A percentile compares a stretch with the other conserved stretches of the same genome.
These are phyloP conservation scores for Candolleomyces eurysporus DNA, from an alignment of 768 basidiomycete species.

Conservation along the genomic window DNA sequence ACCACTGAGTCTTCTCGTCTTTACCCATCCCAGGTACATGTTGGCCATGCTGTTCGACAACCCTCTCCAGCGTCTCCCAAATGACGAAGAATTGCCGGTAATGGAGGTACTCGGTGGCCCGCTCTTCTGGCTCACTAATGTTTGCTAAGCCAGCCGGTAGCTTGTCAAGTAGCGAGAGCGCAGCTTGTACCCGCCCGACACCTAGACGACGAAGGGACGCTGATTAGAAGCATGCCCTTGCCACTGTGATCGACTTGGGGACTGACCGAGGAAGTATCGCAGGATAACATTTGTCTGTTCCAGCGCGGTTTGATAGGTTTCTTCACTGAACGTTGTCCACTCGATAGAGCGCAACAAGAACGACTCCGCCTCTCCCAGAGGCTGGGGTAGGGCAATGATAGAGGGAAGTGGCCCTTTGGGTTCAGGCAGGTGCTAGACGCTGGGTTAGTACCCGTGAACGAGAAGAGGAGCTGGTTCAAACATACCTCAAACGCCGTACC, in stretches of 20 bases:
- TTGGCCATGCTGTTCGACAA: conserved; percentile 58
- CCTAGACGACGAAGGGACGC: conserved; percentile 35
- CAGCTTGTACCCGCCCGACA: conserved; percentile 71
- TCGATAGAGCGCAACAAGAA: conserved; percentile 85
- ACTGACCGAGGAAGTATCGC: conserved; percentile 84
- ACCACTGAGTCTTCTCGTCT: conserved; percentile 59
- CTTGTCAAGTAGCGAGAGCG: conserved; percentile 54
- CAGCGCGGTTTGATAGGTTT: conserved; percentile 75
- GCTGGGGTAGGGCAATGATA: conserved; percentile 53
- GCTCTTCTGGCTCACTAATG: conserved; percentile 67
- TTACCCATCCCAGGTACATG: conserved; percentile 57
- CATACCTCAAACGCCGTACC: conserved; percentile 65
- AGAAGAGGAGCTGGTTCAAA: conserved; percentile 1
- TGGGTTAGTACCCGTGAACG: background rate
- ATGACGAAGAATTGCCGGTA: conserved; percentile 78
- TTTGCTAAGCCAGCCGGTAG: conserved; percentile 62
- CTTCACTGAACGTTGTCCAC: conserved; percentile 81
- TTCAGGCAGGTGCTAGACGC: conserved; percentile 46
- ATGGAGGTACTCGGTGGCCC: conserved; percentile 72
- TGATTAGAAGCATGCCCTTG: background rate
- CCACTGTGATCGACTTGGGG: background rate
- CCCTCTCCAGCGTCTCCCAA: conserved; percentile 63
- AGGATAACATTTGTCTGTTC: conserved; percentile 86
- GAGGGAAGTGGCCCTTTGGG: conserved; percentile 60
- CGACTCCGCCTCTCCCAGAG: conserved; percentile 55